A percentile compares a stretch with the other conserved stretches of the same genome.
These are phyloP conservation scores for Neonectria faginata DNA, from an alignment of 2,329 filamentous ascomycete species.

Conservation along the genomic window DNA sequence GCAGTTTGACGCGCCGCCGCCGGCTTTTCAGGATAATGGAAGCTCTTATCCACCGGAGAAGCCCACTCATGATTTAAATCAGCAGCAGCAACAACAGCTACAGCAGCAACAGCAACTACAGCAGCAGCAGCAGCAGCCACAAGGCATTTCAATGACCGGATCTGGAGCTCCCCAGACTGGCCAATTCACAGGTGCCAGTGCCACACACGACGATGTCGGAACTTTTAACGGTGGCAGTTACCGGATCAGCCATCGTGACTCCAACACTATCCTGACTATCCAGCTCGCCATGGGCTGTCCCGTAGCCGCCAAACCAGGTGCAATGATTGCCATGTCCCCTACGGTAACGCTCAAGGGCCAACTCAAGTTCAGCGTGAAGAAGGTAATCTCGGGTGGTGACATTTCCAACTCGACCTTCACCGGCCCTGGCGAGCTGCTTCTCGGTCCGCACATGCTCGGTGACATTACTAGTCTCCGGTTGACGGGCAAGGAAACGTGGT, in stretches of 20 bases:
- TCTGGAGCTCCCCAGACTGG: constrained; percentile 56
- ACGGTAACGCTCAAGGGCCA: constrained; percentile 85
- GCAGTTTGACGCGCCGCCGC: constrained; percentile 46
- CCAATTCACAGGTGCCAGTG: constrained; percentile 72
- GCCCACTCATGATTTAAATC: constrained; percentile 34
- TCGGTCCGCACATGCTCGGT: constrained; percentile 83
- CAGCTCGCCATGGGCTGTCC: constrained; percentile 93
- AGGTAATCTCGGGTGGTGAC: constrained; percentile 85
- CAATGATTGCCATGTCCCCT: constrained; percentile 96
- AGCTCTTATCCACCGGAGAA: constrained; percentile 48
- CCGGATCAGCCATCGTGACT: constrained; percentile 90
- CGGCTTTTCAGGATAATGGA: constrained; percentile 38
- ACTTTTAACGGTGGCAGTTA: constrained; percentile 97
- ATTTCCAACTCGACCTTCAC: constrained; percentile 84
- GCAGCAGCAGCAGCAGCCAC: constrained; percentile 41
- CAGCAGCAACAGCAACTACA: constrained; percentile 43
- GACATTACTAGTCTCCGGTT: constrained; percentile 87
- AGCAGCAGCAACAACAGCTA: constrained; percentile 40
- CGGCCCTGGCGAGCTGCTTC: constrained; percentile 88
- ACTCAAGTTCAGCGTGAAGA: constrained; percentile 90
- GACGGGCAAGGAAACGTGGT: constrained; percentile 80
- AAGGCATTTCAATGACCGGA: constrained; percentile 49
- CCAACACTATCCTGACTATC: constrained; percentile 88
- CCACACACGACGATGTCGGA: constrained; percentile 85
- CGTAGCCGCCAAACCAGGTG: constrained; percentile 81